Evolutionary conservation across 2,329 filamentous ascomycete species (phyloP).

Genomic region (Pseudohalonectria lignicola): DNA sequence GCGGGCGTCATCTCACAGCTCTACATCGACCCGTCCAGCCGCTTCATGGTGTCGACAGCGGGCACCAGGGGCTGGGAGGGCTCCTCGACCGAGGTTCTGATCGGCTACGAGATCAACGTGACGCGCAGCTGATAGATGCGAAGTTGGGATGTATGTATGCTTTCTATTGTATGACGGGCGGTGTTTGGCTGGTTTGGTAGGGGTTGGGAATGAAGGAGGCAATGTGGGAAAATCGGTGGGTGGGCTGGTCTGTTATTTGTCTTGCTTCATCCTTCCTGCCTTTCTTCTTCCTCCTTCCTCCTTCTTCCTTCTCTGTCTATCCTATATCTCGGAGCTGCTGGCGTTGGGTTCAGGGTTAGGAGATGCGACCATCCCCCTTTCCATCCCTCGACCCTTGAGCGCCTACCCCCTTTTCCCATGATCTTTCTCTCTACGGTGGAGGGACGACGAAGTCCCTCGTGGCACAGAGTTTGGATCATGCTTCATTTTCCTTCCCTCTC

Average conservation of each 20-base stretch:
- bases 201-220: neutral
- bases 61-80: constrained; percentile 96
- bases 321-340: too few species aligned
- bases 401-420: neutral
- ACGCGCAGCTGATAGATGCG: too few species aligned
- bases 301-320: neutral
- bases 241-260: neutral
- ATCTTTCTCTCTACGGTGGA: neutral
- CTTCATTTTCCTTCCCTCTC: too few species aligned
- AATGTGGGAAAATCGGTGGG: too few species aligned
- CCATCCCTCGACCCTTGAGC: neutral
- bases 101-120: constrained; percentile 82
- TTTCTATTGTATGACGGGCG: neutral
- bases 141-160: neutral
- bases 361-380: neutral
- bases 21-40: constrained; percentile 77
- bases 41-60: constrained; percentile 84
- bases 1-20: constrained; percentile 81
- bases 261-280: neutral
- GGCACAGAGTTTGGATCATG: too few species aligned
- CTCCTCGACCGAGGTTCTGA: constrained; percentile 73
- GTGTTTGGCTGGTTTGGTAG: neutral
- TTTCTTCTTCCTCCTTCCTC: neutral
- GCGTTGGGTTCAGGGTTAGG: too few species aligned
- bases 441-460: too few species aligned